Percentiles rank a stretch among this genome's conserved stretches.
phyloP scores from a whole-genome alignment of 2,329 filamentous ascomycete species.

The Aspergillus quadrilineatus region DNA sequence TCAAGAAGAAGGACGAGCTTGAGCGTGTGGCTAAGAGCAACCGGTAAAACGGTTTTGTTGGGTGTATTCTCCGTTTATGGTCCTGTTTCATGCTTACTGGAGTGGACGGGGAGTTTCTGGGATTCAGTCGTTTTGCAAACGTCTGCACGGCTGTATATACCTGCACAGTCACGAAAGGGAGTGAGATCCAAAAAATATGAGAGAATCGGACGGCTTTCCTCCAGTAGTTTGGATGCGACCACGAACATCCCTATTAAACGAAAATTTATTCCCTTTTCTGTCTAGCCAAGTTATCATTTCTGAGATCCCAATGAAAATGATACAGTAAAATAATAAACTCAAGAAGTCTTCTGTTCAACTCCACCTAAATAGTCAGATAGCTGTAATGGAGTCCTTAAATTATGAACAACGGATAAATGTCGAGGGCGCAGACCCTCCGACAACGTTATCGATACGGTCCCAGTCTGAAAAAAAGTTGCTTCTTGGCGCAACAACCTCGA shows the following conservation, averaged over 20 bases:
- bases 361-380: not conserved
- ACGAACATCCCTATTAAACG: slow-evolving; percentile 34
- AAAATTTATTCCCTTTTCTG: slow-evolving; percentile 21
- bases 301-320: not conserved
- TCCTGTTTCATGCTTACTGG: slow-evolving; percentile 41
- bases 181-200: slow-evolving; percentile 38
- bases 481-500: slow-evolving; percentile 53
- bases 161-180: slow-evolving; percentile 38
- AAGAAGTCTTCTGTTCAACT: no score
- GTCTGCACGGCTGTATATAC: slow-evolving; percentile 44
- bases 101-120: slow-evolving; percentile 43
- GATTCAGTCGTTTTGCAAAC: slow-evolving; percentile 44
- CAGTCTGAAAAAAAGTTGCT: slow-evolving; percentile 11
- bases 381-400: not conserved
- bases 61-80: slow-evolving; percentile 40
- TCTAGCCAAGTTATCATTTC: not conserved
- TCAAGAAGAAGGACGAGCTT: slow-evolving; percentile 99
- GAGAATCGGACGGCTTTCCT: slow-evolving; percentile 41
- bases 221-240: slow-evolving; percentile 44
- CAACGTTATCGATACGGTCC: slow-evolving; percentile 13
- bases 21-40: slow-evolving; percentile 99
- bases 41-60: slow-evolving; percentile 71
- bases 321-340: not conserved
- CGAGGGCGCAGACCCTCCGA: not conserved
- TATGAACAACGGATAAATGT: not conserved